Evolutionary conservation across 2,329 filamentous ascomycete species (phyloP).

Genomic region (Penicillium decumbens): DNA sequence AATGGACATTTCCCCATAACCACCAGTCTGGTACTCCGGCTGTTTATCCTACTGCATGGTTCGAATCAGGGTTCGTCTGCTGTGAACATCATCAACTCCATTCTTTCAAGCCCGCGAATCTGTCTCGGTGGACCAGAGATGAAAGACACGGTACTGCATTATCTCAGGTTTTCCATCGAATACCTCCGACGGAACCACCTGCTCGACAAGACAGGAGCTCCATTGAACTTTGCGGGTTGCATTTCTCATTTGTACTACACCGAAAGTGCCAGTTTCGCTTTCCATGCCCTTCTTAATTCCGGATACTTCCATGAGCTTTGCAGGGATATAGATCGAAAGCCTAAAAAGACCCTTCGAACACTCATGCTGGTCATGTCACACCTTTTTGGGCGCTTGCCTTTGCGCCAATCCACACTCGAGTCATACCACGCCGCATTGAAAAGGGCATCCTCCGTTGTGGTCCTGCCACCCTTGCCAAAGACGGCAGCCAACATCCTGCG

Average conservation of each 20-base stretch:
- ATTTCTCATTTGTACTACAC: slow-evolving; percentile 72
- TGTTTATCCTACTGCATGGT: slow-evolving; percentile 63
- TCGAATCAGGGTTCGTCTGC: slow-evolving; percentile 62
- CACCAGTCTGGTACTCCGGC: slow-evolving; percentile 64
- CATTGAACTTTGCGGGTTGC: slow-evolving; percentile 67
- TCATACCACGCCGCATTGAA: slow-evolving; percentile 45
- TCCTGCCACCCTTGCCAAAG: slow-evolving; percentile 60
- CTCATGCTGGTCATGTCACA: slow-evolving; percentile 67
- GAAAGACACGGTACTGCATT: slow-evolving; percentile 66
- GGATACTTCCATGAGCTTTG: slow-evolving; percentile 67
- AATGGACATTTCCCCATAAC: slow-evolving; percentile 75
- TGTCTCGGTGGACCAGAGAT: slow-evolving; percentile 66
- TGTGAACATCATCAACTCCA: slow-evolving; percentile 57
- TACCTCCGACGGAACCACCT: slow-evolving; percentile 67
- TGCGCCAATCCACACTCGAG: slow-evolving; percentile 44
- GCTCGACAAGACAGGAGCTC: slow-evolving; percentile 56
- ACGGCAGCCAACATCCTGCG: slow-evolving; percentile 54
- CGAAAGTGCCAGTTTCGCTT: slow-evolving; percentile 69
- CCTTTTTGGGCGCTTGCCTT: slow-evolving; percentile 57
- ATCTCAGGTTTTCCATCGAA: slow-evolving; percentile 75
- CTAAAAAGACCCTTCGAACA: slow-evolving; percentile 50
- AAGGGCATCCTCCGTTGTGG: slow-evolving; percentile 59
- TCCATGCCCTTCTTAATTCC: slow-evolving; percentile 66
- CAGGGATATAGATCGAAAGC: slow-evolving; percentile 50
- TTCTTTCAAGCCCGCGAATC: slow-evolving; percentile 65